Evolutionary conservation across 1,284 basidiomycete species (phyloP).

Genomic region (Inonotus hispidus): DNA sequence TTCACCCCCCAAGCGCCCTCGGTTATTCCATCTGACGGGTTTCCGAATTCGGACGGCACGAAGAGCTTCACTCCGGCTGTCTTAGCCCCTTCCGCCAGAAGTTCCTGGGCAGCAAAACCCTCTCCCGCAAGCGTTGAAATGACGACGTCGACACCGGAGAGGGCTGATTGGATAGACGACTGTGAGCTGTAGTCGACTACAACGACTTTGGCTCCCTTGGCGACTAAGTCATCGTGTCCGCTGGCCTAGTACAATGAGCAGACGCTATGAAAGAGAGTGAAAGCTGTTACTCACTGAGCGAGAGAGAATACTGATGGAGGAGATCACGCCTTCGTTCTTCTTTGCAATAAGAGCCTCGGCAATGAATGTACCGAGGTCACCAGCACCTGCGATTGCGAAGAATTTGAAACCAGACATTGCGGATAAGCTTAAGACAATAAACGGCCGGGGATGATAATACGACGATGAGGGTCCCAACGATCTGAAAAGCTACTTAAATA

Average conservation of each 20-base stretch:
- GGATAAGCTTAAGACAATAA: neutral
- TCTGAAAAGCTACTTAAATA: too few relatives aligned
- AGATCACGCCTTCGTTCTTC: slow-evolving; percentile 15
- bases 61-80: slow-evolving; percentile 34
- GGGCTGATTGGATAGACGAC: slow-evolving; percentile 25
- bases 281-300: slow-evolving; percentile 19
- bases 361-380: slow-evolving; percentile 24
- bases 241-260: neutral
- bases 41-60: slow-evolving; percentile 36
- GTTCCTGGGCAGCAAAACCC: slow-evolving; percentile 28
- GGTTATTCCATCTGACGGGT: slow-evolving; percentile 21
- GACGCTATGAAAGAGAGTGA: too few relatives aligned
- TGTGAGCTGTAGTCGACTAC: slow-evolving; percentile 31
- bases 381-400: slow-evolving; percentile 25
- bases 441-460: too few relatives aligned
- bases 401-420: slow-evolving; percentile 25
- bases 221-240: slow-evolving; percentile 1
- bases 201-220: slow-evolving; percentile 27
- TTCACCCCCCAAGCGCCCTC: slow-evolving; percentile 15
- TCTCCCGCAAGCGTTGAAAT: slow-evolving; percentile 29
- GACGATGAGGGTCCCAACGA: too few relatives aligned
- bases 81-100: slow-evolving; percentile 34
- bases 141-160: slow-evolving; percentile 32
- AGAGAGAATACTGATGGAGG: slow-evolving; percentile 15
- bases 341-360: slow-evolving; percentile 23